Evolutionary conservation across 176 grass and related monocot genomes (phyloP).

Genomic region (Areca catechu): DNA sequence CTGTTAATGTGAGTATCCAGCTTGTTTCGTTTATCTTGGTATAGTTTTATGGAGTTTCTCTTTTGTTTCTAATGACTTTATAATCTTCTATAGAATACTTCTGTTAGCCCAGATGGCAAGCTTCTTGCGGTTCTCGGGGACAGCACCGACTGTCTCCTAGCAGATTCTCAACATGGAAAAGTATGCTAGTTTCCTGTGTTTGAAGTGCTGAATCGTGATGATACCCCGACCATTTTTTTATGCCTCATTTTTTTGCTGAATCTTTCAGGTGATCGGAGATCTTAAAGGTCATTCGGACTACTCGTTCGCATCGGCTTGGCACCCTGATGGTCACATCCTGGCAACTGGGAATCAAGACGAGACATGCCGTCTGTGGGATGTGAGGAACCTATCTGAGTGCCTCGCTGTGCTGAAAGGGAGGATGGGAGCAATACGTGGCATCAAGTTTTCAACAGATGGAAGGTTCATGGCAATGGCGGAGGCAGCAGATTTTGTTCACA

Average conservation of each 20-base stretch:
- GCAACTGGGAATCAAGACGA: conserved; percentile 76
- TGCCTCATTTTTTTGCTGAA: neutral
- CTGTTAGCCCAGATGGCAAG: conserved; percentile 53
- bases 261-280: conserved; percentile 32
- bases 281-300: conserved; percentile 62
- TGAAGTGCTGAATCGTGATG: too few relatives aligned
- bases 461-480: conserved; percentile 71
- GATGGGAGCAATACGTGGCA: conserved; percentile 62
- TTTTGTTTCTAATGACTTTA: neutral
- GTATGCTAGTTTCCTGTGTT: conserved; percentile 17
- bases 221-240: too few relatives aligned
- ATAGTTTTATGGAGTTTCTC: neutral
- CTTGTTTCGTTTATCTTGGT: neutral
- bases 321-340: conserved; percentile 35
- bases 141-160: conserved; percentile 41
- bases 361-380: conserved; percentile 64
- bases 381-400: conserved; percentile 38
- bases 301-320: conserved; percentile 82
- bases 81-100: conserved; percentile 28
- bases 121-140: conserved; percentile 65
- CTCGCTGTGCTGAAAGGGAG: conserved; percentile 63
- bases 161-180: conserved; percentile 57
- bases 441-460: conserved; percentile 67
- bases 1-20: conserved; percentile 50
- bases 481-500: conserved; percentile 73